phyloP scores from a whole-genome alignment of 345 rosid species.

The Pugionium dolabratum region DNA sequence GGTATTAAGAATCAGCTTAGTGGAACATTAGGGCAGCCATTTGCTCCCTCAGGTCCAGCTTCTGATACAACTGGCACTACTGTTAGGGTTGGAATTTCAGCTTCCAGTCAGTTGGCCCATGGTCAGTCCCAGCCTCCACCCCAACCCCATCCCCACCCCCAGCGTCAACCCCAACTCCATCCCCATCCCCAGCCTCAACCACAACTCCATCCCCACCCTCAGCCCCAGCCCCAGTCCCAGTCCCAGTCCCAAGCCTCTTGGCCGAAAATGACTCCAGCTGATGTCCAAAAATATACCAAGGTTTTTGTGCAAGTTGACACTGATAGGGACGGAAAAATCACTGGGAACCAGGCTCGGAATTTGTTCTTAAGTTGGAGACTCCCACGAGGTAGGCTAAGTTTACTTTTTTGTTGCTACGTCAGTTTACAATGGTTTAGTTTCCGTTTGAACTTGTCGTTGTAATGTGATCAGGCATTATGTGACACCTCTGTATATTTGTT shows the following conservation, averaged over 20 bases:
- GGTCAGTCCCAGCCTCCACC: constrained; percentile 39
- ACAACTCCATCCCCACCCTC: constrained; percentile 31
- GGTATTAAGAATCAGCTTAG: constrained; percentile 47
- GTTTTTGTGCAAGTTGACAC: constrained; percentile 94
- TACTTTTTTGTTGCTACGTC: constrained; percentile 23
- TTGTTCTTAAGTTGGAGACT: constrained; percentile 97
- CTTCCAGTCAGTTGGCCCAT: constrained; percentile 53
- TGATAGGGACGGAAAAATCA: constrained; percentile 89
- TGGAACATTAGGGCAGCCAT: constrained; percentile 45
- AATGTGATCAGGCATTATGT: neutral
- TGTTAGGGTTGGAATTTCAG: constrained; percentile 52
- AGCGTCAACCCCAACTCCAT: neutral
- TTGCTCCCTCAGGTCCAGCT: constrained; percentile 39
- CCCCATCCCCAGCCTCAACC: neutral
- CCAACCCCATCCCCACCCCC: constrained; percentile 4
- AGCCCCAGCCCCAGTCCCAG: constrained; percentile 3
- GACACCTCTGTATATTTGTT: constrained; percentile 16
- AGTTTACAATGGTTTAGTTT: constrained; percentile 9
- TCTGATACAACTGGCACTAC: constrained; percentile 50
- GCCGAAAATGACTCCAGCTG: constrained; percentile 85
- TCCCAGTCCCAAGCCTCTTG: constrained; percentile 48
- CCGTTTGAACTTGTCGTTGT: constrained; percentile 13
- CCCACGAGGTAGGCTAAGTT: constrained; percentile 70
- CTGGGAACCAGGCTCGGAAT: constrained; percentile 83
- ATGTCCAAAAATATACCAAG: constrained; percentile 78